Evolutionary conservation across 345 rosid species (phyloP).

Genomic region (Eutrema yunnanense): DNA sequence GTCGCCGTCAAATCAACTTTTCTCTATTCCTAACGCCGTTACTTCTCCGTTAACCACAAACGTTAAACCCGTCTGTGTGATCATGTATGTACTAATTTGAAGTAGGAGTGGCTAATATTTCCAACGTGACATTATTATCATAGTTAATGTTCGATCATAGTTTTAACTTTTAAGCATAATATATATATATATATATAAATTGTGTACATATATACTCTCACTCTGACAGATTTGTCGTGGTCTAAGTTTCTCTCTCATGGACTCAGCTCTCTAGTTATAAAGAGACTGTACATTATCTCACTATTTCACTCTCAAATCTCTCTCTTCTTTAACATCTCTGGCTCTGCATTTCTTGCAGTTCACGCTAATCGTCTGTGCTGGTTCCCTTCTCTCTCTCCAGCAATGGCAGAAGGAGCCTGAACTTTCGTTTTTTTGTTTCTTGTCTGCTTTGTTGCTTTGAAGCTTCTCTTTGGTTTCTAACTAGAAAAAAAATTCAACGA

Average conservation of each 20-base stretch:
- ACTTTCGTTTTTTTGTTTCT: slow-evolving; percentile 1
- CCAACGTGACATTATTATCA: slow-evolving; percentile 8
- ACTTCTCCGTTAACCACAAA: slow-evolving; percentile 54
- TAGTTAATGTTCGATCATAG: background rate
- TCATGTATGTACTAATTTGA: background rate
- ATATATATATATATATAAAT: background rate
- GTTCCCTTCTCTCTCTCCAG: slow-evolving; percentile 15
- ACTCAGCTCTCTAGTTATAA: slow-evolving; percentile 22
- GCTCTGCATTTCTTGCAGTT: slow-evolving; percentile 47
- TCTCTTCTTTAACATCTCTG: slow-evolving; percentile 56
- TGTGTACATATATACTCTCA: slow-evolving; percentile 8
- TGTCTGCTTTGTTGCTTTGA: slow-evolving; percentile 1
- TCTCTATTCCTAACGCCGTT: slow-evolving; percentile 42
- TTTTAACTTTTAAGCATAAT: background rate
- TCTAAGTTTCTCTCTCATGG: slow-evolving; percentile 18
- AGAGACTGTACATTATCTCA: slow-evolving; percentile 20
- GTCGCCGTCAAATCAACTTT: slow-evolving; percentile 16
- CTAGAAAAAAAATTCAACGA: background rate
- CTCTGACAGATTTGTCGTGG: slow-evolving; percentile 28
- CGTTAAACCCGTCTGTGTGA: background rate
- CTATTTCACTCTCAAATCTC: slow-evolving; percentile 19
- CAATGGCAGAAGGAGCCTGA: slow-evolving; percentile 13
- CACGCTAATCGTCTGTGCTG: slow-evolving; percentile 81
- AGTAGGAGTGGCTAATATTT: background rate
- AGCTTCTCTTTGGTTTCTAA: background rate